Evolutionary conservation across 1,284 basidiomycete species (phyloP).

Genomic region (Inonotus obliquus): DNA sequence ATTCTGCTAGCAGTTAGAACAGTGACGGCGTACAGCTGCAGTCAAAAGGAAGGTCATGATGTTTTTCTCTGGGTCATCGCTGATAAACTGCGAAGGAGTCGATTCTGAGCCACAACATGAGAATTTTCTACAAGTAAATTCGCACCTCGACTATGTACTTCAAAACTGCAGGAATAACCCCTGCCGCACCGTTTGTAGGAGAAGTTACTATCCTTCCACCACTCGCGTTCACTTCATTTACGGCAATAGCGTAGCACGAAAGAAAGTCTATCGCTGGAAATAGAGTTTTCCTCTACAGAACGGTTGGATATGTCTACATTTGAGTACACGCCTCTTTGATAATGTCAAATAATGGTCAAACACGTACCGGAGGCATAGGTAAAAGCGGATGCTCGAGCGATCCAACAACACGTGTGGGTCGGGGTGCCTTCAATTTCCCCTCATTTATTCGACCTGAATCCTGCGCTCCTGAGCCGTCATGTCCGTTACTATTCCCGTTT

Average conservation of each 20-base stretch:
- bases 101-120: neutral
- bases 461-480: neutral
- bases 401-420: constrained; percentile 61
- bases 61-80: constrained; percentile 83
- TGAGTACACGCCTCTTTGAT: too few relatives aligned
- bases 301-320: neutral
- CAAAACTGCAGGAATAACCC: constrained; percentile 88
- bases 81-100: constrained; percentile 60
- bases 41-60: constrained; percentile 85
- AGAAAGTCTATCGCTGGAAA: constrained; percentile 95
- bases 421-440: constrained; percentile 19
- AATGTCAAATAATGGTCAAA: too few relatives aligned
- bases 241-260: constrained; percentile 88
- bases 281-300: constrained; percentile 66
- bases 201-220: constrained; percentile 94
- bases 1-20: neutral
- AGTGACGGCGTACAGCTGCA: constrained; percentile 54
- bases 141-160: constrained; percentile 82
- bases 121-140: constrained; percentile 4
- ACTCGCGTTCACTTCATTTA: constrained; percentile 87
- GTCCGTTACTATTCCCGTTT: constrained; percentile 24
- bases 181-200: constrained; percentile 85
- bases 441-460: neutral
- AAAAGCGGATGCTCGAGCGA: constrained; percentile 79
- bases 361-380: constrained; percentile 74